phyloP scores from a whole-genome alignment of 1,284 basidiomycete genomes.

The Puccinia triticina region DNA sequence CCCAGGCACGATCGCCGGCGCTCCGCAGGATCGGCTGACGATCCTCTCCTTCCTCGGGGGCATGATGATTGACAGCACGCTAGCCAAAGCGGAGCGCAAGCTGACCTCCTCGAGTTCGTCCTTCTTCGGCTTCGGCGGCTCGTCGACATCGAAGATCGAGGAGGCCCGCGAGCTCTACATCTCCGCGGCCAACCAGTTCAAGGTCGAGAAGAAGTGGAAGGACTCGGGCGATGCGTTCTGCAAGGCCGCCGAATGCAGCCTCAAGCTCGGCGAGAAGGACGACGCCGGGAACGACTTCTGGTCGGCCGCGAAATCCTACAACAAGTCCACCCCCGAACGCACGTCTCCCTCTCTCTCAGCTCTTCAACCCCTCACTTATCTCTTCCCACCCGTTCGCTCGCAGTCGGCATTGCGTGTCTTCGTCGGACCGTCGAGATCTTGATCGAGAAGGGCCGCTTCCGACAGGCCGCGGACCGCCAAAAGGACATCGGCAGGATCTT shows the following conservation, averaged over 20 bases:
- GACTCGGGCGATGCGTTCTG: conserved; percentile 85
- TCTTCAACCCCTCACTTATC: too few species aligned
- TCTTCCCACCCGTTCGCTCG: conserved; percentile 51
- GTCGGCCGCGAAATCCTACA: conserved; percentile 93
- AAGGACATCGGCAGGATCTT: conserved; percentile 94
- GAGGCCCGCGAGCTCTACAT: conserved; percentile 51
- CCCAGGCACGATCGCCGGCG: too few species aligned
- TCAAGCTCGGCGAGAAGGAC: conserved; percentile 79
- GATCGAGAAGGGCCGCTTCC: conserved; percentile 82
- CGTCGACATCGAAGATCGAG: conserved; percentile 65
- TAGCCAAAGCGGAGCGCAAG: conserved; percentile 48
- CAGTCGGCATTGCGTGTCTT: conserved; percentile 89
- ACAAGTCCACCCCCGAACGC: conserved; percentile 82
- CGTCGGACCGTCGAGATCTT: conserved; percentile 81
- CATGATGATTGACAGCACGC: conserved; percentile 16
- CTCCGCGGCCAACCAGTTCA: conserved; percentile 86
- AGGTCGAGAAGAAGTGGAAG: conserved; percentile 87
- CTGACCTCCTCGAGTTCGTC: conserved; percentile 29
- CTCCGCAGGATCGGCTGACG: too few species aligned
- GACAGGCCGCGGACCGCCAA: conserved; percentile 96
- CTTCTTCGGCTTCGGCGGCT: conserved; percentile 78
- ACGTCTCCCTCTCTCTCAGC: conserved; percentile 59
- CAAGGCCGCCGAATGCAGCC: conserved; percentile 85
- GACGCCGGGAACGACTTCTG: conserved; percentile 97
- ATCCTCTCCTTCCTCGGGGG: too few species aligned